Base-by-base conservation (phyloP, 1,139 yeast species). In the Kodamaea sp. region DNA sequence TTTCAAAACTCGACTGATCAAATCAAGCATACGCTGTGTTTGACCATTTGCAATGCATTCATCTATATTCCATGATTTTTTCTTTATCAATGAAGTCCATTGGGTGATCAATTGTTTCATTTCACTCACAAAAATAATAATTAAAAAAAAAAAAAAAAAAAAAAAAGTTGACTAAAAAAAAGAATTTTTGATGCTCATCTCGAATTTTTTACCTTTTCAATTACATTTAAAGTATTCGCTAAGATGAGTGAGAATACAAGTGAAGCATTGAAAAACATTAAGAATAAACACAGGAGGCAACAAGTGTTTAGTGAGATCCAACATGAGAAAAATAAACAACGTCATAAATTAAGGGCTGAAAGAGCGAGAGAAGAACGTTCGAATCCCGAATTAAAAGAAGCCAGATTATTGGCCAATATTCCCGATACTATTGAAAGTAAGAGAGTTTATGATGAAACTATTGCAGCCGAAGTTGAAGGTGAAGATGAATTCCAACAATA, bases 361-460 rank as follows among this genome's bases (percentile, higher is more conserved):
- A 75, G 96, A 55, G 94, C 94, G 31, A 84, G 83, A 57, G 94
- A 81, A 52, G 97, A 89, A 63, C 70, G 82, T 40, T 78, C 72
- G 28, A 85, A 90, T 57, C 97, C 96, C 0, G 87, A 81, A 50
- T 65, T 87, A 44, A 84, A 79, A 57, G 89, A 80, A 43, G 83
- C 88, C 57, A 79, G 98, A 60, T 68, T 90, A 36, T 79, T 81
- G 4, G 79, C 74, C 40, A 89, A 90, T 58, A 79, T 87, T 1
- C 94, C 98, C 1, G 84, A 80, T 24, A 94, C 98, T 6, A 81
- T 90, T 39, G 98, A 92, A 53, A 75, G 81, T 43, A 88, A 87
- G 70, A 73, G 98, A 58, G 94, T 84, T 0, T 92, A 63, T 50
- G 98, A 92, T 62, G 97, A 92, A 61, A 87, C 97, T 1, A 84